Conservation (phyloP, 768 basidiomycete genomes). For the Mycena filopes region DNA sequence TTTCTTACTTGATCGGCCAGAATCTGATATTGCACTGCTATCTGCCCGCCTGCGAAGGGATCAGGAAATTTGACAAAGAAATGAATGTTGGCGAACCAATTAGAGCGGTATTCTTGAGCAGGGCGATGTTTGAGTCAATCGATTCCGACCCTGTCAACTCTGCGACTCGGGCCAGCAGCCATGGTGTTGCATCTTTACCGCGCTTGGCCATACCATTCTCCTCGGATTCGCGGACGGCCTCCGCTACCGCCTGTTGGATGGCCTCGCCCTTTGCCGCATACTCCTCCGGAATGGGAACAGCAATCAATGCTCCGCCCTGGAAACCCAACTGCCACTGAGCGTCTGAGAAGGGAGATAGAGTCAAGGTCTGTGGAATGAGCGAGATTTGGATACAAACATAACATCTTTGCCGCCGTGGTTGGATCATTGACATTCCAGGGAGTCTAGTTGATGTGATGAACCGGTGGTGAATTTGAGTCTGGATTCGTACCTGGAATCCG, state of each 20-base stretch:
- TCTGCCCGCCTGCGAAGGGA: conserved; percentile 69
- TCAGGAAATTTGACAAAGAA: conserved; percentile 9
- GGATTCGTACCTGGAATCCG: conserved; percentile 72
- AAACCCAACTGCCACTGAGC: conserved; percentile 76
- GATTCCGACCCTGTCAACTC: conserved; percentile 85
- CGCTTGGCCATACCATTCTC: conserved; percentile 78
- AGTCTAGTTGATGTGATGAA: conserved; percentile 55
- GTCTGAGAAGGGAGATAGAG: conserved; percentile 54
- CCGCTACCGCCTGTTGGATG: conserved; percentile 84
- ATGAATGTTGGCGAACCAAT: conserved; percentile 65
- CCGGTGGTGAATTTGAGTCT: conserved; percentile 1
- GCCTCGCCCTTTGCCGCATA: conserved; percentile 72
- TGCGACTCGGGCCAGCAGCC: conserved; percentile 86
- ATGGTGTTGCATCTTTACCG: conserved; percentile 95
- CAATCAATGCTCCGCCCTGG: conserved; percentile 83
- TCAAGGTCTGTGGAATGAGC: neutral
- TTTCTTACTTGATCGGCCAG: conserved; percentile 53
- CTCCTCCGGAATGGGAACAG: conserved; percentile 87
- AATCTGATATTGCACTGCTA: conserved; percentile 80
- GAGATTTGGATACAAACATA: conserved; percentile 60
- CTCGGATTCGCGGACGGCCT: conserved; percentile 86
- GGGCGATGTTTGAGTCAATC: conserved; percentile 81
- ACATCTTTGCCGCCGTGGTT: conserved; percentile 72
- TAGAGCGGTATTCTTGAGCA: conserved; percentile 88
- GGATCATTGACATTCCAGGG: conserved; percentile 82